Evolutionary conservation across 306 rosid species (phyloP).

Genomic region (Astragalus membranaceus): DNA sequence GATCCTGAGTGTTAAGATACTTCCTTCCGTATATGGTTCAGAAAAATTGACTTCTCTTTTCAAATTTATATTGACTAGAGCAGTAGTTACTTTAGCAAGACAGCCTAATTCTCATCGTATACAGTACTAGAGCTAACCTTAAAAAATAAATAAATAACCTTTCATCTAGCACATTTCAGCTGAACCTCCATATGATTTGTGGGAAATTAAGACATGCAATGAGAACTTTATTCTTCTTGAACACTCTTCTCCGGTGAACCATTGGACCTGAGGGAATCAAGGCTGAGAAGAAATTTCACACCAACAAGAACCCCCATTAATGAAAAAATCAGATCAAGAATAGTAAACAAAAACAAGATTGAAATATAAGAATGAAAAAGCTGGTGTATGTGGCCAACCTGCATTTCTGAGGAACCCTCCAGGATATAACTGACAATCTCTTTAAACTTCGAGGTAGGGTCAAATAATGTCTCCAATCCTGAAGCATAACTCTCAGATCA

Average conservation of each 20-base stretch:
- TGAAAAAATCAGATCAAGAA: neutral
- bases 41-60: conserved; percentile 20
- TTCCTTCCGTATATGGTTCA: neutral
- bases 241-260: conserved; percentile 25
- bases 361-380: neutral
- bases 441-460: conserved; percentile 59
- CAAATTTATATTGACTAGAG: conserved; percentile 6
- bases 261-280: conserved; percentile 33
- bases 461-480: conserved; percentile 75
- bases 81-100: neutral
- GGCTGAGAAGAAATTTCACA: conserved; percentile 35
- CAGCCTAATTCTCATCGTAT: neutral
- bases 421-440: conserved; percentile 41
- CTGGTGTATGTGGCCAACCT: conserved; percentile 30
- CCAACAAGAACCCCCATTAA: neutral
- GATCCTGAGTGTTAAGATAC: neutral
- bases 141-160: neutral
- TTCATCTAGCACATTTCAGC: neutral
- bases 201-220: neutral
- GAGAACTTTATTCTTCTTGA: conserved; percentile 26
- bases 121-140: neutral
- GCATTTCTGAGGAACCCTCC: conserved; percentile 94
- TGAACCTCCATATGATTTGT: neutral
- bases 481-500: conserved; percentile 75
- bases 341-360: conserved; percentile 1